Percentiles rank a stretch among this genome's conserved stretches.
Conservation (phyloP, 768 basidiomycete species). For the Auriculariales sp. region DNA sequence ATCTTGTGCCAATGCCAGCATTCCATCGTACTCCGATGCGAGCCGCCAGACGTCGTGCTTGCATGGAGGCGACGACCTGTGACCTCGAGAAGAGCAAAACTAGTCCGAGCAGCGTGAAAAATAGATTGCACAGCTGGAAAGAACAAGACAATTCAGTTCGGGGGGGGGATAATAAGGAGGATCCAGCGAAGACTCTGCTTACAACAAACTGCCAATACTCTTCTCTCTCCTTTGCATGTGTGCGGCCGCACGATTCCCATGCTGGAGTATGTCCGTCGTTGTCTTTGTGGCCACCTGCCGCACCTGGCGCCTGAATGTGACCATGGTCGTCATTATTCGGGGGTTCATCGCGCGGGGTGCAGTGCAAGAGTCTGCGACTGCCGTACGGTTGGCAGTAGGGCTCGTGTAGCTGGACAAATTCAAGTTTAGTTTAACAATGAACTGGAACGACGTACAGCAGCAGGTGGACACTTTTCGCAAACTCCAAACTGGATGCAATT, state of each 20-base stretch:
- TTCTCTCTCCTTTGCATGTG: conserved; percentile 58
- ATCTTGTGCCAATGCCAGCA: conserved; percentile 11
- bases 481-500: too few species aligned
- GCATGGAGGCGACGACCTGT: conserved; percentile 50
- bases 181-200: conserved; percentile 24
- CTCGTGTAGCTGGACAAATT: conserved; percentile 60
- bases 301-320: conserved; percentile 1
- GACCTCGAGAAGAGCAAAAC: conserved; percentile 54
- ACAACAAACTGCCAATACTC: conserved; percentile 89
- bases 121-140: conserved; percentile 35
- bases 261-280: conserved; percentile 41
- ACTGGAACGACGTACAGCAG: too few species aligned
- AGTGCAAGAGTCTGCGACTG: conserved; percentile 81
- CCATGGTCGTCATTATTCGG: not conserved
- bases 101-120: conserved; percentile 54
- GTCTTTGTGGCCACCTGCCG: not conserved
- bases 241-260: conserved; percentile 90
- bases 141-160: not conserved
- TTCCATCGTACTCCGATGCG: conserved; percentile 59
- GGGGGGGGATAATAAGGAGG: not conserved
- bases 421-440: too few species aligned
- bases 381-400: conserved; percentile 96
- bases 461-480: too few species aligned
- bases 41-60: conserved; percentile 72
- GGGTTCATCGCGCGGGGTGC: conserved; percentile 18